phyloP scores from a whole-genome alignment of 129 eudicot species.

The Escallonia rubra region DNA sequence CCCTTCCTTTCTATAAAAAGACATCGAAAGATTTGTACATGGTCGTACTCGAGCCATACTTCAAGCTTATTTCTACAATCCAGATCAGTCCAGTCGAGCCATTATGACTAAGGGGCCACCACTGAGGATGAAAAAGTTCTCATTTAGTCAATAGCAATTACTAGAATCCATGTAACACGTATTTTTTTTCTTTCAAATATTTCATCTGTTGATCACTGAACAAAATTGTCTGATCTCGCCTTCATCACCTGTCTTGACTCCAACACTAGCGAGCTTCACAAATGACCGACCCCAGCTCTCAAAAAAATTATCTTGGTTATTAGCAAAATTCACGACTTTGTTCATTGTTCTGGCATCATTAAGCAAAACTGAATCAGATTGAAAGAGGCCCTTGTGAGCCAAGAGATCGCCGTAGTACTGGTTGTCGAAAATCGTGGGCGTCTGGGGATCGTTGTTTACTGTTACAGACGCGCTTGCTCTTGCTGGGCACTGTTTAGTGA shows the following conservation, averaged over 20 bases:
- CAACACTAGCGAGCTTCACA: conserved; percentile 29
- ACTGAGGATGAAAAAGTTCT: no score
- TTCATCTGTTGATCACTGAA: conserved; percentile 18
- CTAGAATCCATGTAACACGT: no score
- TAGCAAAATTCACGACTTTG: conserved; percentile 29
- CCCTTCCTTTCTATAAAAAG: no score
- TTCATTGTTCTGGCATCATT: conserved; percentile 24
- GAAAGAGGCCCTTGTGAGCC: conserved; percentile 42
- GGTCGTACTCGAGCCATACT: no score
- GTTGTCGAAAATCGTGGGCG: conserved; percentile 43
- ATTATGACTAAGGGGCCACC: no score
- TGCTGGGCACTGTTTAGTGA: conserved; percentile 28
- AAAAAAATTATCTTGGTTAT: conserved; percentile 24
- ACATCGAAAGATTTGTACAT: no score
- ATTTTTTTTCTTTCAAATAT: no score
- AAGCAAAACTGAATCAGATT: conserved; percentile 40
- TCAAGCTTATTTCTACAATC: no score
- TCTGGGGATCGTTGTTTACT: conserved; percentile 34
- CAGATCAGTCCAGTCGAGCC: no score
- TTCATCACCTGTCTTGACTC: conserved; percentile 30
- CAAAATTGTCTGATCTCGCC: conserved; percentile 42
- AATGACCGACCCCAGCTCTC: conserved; percentile 34
- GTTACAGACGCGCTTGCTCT: conserved; percentile 15
- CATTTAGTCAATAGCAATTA: no score
- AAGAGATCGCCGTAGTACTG: conserved; percentile 33